Conservation (phyloP, 306 rosid species). For the Abrus pulchellus region DNA sequence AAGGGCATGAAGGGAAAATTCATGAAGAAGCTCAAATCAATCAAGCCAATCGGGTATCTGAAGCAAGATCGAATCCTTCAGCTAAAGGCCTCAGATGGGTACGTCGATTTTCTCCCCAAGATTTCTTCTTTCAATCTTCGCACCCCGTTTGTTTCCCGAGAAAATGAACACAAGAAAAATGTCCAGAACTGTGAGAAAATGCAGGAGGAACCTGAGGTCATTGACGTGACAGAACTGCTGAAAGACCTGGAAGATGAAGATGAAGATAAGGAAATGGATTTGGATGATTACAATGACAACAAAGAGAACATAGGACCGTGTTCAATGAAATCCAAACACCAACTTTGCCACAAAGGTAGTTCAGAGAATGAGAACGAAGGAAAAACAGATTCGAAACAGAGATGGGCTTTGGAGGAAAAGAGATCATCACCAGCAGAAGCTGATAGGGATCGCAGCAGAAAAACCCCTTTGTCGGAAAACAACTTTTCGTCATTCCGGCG, state of each 20-base stretch:
- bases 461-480: conserved; percentile 53
- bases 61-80: conserved; percentile 81
- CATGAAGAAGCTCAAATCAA: conserved; percentile 85
- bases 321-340: conserved; percentile 26
- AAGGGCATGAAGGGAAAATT: conserved; percentile 79
- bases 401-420: conserved; percentile 43
- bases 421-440: conserved; percentile 25
- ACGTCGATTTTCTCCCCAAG: conserved; percentile 54
- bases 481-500: conserved; percentile 66
- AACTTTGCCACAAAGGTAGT: not conserved
- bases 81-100: conserved; percentile 67
- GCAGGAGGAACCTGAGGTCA: conserved; percentile 54
- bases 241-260: conserved; percentile 63
- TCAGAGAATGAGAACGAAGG: conserved; percentile 26
- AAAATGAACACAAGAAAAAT: conserved; percentile 51
- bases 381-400: conserved; percentile 45
- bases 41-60: conserved; percentile 63
- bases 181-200: conserved; percentile 10
- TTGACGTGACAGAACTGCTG: conserved; percentile 65
- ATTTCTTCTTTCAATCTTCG: conserved; percentile 40
- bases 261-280: conserved; percentile 47
- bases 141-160: conserved; percentile 45
- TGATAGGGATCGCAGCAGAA: not conserved
- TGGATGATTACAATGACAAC: conserved; percentile 51
- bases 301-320: conserved; percentile 76